phyloP scores from a whole-genome alignment of 257 asterid species.

The Fraxinus cuspidata region DNA sequence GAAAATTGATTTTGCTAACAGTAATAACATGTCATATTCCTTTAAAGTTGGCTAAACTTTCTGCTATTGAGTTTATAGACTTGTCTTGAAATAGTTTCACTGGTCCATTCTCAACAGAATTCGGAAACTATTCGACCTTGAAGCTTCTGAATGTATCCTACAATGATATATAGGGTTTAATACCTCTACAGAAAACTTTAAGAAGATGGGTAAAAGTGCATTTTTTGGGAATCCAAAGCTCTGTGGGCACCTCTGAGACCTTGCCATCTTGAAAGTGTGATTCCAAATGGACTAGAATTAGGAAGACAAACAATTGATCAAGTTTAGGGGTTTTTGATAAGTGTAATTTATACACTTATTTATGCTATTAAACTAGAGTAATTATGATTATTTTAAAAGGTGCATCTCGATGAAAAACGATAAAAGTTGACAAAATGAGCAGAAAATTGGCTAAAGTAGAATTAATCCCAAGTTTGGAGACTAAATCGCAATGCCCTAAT shows the following conservation, averaged over 20 bases:
- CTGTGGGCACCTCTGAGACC: conserved; percentile 65
- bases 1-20: conserved; percentile 60
- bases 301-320: no score
- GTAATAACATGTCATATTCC: conserved; percentile 79
- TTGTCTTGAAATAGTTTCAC: conserved; percentile 59
- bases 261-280: conserved; percentile 48
- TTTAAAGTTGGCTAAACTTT: conserved; percentile 55
- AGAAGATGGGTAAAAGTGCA: conserved; percentile 61
- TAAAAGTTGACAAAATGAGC: no score
- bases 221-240: conserved; percentile 79
- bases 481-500: no score
- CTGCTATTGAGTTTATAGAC: conserved; percentile 49
- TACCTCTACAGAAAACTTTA: conserved; percentile 57
- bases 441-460: no score
- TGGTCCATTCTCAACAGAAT: conserved; percentile 56
- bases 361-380: no score
- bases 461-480: no score
- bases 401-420: no score
- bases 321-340: no score
- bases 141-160: conserved; percentile 71
- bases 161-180: conserved; percentile 74
- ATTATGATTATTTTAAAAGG: no score
- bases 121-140: conserved; percentile 58
- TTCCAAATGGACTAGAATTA: conserved; percentile 56
- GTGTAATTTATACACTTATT: no score